Base-by-base conservation (phyloP, 495 filamentous ascomycete species). In the Penicillium fimorum region DNA sequence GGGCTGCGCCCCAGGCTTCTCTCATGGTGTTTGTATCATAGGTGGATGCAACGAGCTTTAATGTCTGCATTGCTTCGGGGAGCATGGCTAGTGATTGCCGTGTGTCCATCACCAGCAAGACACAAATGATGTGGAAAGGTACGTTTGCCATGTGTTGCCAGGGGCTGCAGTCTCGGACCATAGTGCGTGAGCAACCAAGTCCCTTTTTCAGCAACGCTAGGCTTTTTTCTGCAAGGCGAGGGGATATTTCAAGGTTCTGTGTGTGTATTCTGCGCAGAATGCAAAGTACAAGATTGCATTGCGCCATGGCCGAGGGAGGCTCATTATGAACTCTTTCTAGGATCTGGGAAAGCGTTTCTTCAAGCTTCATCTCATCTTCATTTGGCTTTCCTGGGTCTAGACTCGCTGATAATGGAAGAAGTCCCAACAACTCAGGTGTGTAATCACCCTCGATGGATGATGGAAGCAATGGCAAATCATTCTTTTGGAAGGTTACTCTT, bases 61-160 rank as follows among this genome's bases (percentile, higher is more conserved):
- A 56, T 1, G 74, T 75, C 33, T 72, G 62, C 70, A 84, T 70
- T 8, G 81, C 79, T 11, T 72, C 69, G 0, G 70, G 62, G 12
- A 84, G 63, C 53, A 78, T 64, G 8, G 66, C 61, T 9, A 83
- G 62, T 3, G 76, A 77, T 9, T 75, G 64, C 0, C 69, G 59
- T 0, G 69, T 78, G 47, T 79, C 78, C 55, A 84, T 72, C 12
- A 74, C 75, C 8, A 84, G 69, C 13, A 82, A 70, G 4, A 80
- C 59, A 51, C 78, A 79, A 32, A 79, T 69, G 41, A 74, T 74
- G 29, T 84, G 80, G 47, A 84, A 82, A 2, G 80, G 76, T 2
- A 79, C 74, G 42, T 80, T 75, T 13, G 77, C 73, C 5, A 79
- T 64, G 35, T 82, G 76, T 51, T 80, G 79, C 81, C 81, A 84